These are phyloP conservation scores for Alternaria sp. DNA, from an alignment of 2,329 filamentous ascomycete genomes.

Conservation along the genomic window DNA sequence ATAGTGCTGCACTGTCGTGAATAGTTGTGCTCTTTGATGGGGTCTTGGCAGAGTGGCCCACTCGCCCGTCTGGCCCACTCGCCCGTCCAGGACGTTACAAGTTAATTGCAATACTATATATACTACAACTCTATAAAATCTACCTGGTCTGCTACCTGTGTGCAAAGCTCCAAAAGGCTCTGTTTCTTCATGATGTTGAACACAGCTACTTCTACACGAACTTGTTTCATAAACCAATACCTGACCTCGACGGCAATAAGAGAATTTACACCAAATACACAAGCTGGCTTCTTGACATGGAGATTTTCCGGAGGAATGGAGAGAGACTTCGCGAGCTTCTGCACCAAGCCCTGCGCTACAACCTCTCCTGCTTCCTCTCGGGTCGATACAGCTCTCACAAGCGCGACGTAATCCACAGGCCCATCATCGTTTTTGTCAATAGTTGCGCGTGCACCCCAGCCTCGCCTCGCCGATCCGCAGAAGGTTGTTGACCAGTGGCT, in stretches of 20 bases:
- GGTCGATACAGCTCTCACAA: conserved; percentile 15
- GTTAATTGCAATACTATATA: no score
- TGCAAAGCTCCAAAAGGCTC: conserved; percentile 10
- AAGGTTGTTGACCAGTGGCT: conserved; percentile 18
- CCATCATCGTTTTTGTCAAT: no score
- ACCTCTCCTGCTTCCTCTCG: conserved; percentile 15
- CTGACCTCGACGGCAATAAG: conserved; percentile 37
- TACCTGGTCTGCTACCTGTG: conserved; percentile 17
- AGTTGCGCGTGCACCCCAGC: no score
- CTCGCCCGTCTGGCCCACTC: no score
- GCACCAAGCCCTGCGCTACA: conserved; percentile 15
- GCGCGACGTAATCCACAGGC: conserved; percentile 12
- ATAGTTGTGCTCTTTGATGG: no score
- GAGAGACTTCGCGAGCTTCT: conserved; percentile 17
- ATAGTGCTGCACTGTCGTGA: no score
- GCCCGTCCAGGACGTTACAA: no score
- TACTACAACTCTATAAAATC: no score
- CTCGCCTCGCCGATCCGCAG: conserved; percentile 17
- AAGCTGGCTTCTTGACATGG: conserved; percentile 14
- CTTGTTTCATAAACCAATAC: conserved; percentile 30
- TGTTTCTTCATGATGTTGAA: conserved; percentile 30
- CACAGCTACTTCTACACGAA: conserved; percentile 28
- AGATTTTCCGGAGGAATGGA: conserved; percentile 18
- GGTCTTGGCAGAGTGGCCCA: no score
- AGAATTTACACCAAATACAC: conserved; percentile 34